phyloP scores from a whole-genome alignment of 257 asterid species.

The Voacanga thouarsii region DNA sequence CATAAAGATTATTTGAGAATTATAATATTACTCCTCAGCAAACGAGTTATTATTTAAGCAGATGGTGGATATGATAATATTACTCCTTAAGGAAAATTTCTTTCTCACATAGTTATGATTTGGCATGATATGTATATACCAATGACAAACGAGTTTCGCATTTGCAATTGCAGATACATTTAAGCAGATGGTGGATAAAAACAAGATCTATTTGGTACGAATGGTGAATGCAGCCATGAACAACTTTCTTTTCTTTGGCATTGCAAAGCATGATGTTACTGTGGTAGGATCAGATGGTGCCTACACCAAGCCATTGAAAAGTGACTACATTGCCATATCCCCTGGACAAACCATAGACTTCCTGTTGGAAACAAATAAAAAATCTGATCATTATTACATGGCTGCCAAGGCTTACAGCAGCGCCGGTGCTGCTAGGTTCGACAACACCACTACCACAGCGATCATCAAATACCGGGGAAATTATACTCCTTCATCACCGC shows the following conservation, averaged over 20 bases:
- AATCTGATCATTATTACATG: conserved; percentile 53
- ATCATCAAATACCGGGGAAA: conserved; percentile 32
- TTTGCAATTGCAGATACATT: conserved; percentile 38
- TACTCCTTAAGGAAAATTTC: no score
- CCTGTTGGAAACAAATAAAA: conserved; percentile 43
- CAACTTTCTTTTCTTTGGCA: conserved; percentile 47
- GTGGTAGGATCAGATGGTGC: conserved; percentile 56
- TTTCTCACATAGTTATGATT: no score
- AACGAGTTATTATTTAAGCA: no score
- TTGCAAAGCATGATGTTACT: conserved; percentile 50
- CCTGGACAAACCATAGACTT: conserved; percentile 65
- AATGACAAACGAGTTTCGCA: neutral
- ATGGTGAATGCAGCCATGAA: conserved; percentile 56
- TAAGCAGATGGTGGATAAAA: conserved; percentile 34
- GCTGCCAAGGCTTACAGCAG: conserved; percentile 39
- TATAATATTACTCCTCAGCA: no score
- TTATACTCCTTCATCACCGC: conserved; percentile 33
- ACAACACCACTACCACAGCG: conserved; percentile 42
- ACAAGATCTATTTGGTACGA: conserved; percentile 47
- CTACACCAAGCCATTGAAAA: conserved; percentile 41
- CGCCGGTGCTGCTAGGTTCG: neutral
- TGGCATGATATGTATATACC: no score
- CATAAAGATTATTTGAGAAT: no score
- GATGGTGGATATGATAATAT: no score
- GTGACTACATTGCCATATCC: conserved; percentile 40